Evolutionary conservation across 352 stramenopile genomes (phyloP), one percentile per base, ranked within the genome.

Genomic region (Globisporangium rhizosaccharum): DNA sequence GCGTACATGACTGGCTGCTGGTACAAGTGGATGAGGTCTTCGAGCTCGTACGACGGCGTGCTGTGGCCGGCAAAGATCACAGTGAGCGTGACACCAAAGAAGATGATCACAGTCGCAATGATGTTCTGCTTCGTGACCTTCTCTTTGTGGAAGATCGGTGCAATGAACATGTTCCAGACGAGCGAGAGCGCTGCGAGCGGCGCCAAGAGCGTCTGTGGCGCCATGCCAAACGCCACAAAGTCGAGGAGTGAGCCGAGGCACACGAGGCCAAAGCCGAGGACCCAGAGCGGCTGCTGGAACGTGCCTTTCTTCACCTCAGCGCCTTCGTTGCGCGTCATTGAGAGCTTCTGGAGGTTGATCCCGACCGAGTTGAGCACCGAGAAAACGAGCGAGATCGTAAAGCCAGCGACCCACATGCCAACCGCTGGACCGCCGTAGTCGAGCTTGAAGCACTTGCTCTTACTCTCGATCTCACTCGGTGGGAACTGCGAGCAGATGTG

Each of bases 101-200:
- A 96, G 65, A 97, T 96, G 63, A 97, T 92, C 28, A 71, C 71
- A 1, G 86, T 96, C 5, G 87, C 83, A 14, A 91, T 59, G 33
- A 97, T 70, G 61, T 96, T 94, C 45, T 87, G 67, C 11, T 70
- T 62, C 11, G 85, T 96, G 30, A 96, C 78, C 48, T 84, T 91
- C 58, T 97, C 89, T 53, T 92, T 88, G 74, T 96, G 87, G 63
- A 97, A 94, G 12, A 88, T 82, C 2, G 86, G 87, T 1, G 90
- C 89, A 57, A 97, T 92, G 44, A 96, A 83, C 70, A 96, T 92
- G 66, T 97, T 97, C 82, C 87, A 97, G 9, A 96, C 90, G 15
- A 97, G 75, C 48, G 84, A 94, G 20, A 97, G 70, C 25, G 90
- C 87, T 5, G 88, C 90, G 51, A 97, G 74, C 23, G 88, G 88